Evolutionary conservation across 2,329 filamentous ascomycete genomes (phyloP), one percentile per base, ranked within the genome.

Genomic region (Periconia sp.): DNA sequence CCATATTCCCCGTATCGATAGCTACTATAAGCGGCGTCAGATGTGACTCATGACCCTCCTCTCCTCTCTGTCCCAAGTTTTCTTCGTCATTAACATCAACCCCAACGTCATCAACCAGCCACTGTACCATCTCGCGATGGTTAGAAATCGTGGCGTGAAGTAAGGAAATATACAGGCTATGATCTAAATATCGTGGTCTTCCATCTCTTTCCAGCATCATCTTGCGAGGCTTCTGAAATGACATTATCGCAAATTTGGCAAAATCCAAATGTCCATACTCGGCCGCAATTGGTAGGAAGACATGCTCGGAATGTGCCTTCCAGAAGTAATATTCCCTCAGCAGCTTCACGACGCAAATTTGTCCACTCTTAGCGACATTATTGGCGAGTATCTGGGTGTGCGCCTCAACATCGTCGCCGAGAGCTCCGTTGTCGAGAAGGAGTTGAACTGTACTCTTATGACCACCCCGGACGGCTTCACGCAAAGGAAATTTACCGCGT

Each of bases 241-340:
- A n/a, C 17, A 25, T 13, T 5, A 46, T 22, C 13, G 34, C 28
- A 29, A 33, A 39, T 24, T 30, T 37, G 11, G 43, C 38, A 13
- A 46, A 41, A 4, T 41, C 38, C 19, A 42, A 11, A 18, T 42
- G 28, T n/a, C 38, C 43, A 24, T 32, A 22, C n/a, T 46, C 43
- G 5, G 43, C 43, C 10, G 43, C 43, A 10, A 42, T 18, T 2
- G 43, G 43, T 0, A 46, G 30, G 19, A 46, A 42, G 5, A 26
- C 29, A 8, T 28, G 12, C 19, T 33, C 28, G 19, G 26, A 16
- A 15, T 16, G 12, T 16, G 28, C 5, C 24, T 28, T 35, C 41
- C 41, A 39, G 18, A 37, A 35, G 8, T 25, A 15, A 13, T 31
- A 22, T 4, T 19, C 18, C 11, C 17, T 23, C 13, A 41, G 26